These are phyloP conservation scores for Vitis hybrid DNA, from an alignment of 177 flowering plant species.

Conservation along the genomic window DNA sequence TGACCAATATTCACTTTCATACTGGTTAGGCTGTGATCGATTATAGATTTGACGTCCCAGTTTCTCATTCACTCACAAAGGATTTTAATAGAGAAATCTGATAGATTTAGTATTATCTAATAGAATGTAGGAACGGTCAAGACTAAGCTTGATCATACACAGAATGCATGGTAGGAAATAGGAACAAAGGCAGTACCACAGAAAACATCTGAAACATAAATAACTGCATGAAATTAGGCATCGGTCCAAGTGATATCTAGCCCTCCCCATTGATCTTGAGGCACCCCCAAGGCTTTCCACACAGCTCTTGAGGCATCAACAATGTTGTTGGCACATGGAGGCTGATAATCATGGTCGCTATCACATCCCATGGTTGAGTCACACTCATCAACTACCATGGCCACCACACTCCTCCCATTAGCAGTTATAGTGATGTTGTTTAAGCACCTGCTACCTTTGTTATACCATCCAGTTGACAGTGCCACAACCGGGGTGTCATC, in stretches of 20 bases:
- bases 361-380: slow-evolving; percentile 31
- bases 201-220: too few relatives aligned
- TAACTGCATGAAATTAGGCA: background rate
- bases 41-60: too few relatives aligned
- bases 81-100: too few relatives aligned
- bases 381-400: slow-evolving; percentile 29
- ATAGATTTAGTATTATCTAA: too few relatives aligned
- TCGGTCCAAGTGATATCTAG: slow-evolving; percentile 17
- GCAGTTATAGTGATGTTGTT: slow-evolving; percentile 18
- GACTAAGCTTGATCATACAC: too few relatives aligned
- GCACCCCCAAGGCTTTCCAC: slow-evolving; percentile 37
- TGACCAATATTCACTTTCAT: too few relatives aligned
- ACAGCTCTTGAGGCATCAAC: slow-evolving; percentile 39
- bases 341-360: slow-evolving; percentile 22
- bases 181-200: too few relatives aligned
- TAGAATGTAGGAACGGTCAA: too few relatives aligned
- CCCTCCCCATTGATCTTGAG: slow-evolving; percentile 22
- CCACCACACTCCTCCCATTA: slow-evolving; percentile 21
- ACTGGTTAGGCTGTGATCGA: too few relatives aligned
- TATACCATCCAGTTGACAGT: slow-evolving; percentile 35
- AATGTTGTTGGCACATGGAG: slow-evolving; percentile 27
- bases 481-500: slow-evolving; percentile 33
- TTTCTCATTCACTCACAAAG: too few relatives aligned
- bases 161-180: too few relatives aligned
- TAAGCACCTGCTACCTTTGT: slow-evolving; percentile 16